Evolutionary conservation across 2,329 filamentous ascomycete genomes (phyloP).

Genomic region (Tolypocladium amazonense): DNA sequence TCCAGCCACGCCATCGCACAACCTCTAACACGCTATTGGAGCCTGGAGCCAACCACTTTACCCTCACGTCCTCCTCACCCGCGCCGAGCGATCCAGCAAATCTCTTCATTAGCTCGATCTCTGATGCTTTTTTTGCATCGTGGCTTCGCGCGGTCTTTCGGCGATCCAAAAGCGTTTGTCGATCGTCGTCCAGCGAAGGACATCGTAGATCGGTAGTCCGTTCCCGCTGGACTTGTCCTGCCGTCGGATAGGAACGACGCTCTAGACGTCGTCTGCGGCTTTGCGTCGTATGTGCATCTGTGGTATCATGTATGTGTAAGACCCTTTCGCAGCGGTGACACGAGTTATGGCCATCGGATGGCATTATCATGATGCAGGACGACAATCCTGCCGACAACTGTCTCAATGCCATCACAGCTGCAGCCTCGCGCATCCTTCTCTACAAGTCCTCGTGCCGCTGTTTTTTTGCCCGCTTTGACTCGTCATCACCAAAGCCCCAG

Average conservation of each 20-base stretch:
- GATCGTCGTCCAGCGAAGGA: background rate
- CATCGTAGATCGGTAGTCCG: background rate
- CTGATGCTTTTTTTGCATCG: background rate
- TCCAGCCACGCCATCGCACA: background rate
- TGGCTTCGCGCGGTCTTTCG: background rate
- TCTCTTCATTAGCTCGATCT: background rate
- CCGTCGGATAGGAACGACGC: background rate
- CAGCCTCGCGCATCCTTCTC: background rate
- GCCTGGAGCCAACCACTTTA: background rate
- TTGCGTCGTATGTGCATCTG: background rate
- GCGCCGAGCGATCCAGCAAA: background rate
- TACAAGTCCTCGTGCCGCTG: background rate
- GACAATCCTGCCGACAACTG: background rate
- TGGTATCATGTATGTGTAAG: background rate
- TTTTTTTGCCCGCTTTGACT: background rate
- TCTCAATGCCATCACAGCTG: background rate
- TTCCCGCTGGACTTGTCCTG: background rate
- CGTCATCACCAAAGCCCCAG: background rate
- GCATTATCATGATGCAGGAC: background rate
- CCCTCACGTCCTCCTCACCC: background rate
- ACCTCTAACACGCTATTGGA: constrained; percentile 1
- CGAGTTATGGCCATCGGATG: background rate
- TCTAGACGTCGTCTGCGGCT: background rate
- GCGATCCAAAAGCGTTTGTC: background rate
- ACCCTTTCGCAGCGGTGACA: background rate